Evolutionary conservation across 371 early-diverging fungal genomes (phyloP), one percentile per base, ranked within the genome.

Genomic region (Nematocida ausubeli): DNA sequence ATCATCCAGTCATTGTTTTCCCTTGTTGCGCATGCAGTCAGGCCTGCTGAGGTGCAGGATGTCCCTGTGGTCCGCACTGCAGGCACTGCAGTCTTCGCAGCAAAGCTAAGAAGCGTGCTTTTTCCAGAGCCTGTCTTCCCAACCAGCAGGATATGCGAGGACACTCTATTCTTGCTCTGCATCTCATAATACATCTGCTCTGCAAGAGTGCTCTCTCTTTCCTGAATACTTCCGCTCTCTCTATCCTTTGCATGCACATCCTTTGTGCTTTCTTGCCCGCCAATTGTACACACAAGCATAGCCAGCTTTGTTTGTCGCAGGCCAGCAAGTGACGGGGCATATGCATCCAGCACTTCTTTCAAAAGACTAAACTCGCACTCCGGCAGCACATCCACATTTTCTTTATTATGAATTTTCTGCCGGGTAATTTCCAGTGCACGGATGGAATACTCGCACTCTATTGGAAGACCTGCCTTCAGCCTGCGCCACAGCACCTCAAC

Each of bases 121-220:
- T 86, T 86, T 42, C 84, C 86, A 6, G 82, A 82, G 49, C 85
- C 85, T n/a, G 86, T 34, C 50, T 79, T 81, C 34, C 86, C 86
- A 14, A 84, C 80, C 42, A 86, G 52, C 35, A 86, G 68, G 30
- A 86, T 55, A 63, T 86, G 86, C 0, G 79, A 82, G 4, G 66
- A 75, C n/a, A 44, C 49, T 64, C 78, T 52, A 32, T 64, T 64
- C 44, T 55, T 64, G 24, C 24, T 42, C 49, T 64, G 49, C 26
- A 42, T 24, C 19, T 75, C 78, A 34, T 51, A 34, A 49, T 75
- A 75, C 52, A 75, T 30, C 66, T 64, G 66, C 39, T 75, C 78
- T 26, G 78, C 28, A 14, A 16, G 65, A 22, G 54, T 84, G 16
- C 47, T 37, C 14, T 68, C 57, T 49, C 32, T 37, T 26, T 24